These are phyloP conservation scores for Colletotrichum costaricense DNA, from an alignment of 2,329 filamentous ascomycete species.

Conservation along the genomic window DNA sequence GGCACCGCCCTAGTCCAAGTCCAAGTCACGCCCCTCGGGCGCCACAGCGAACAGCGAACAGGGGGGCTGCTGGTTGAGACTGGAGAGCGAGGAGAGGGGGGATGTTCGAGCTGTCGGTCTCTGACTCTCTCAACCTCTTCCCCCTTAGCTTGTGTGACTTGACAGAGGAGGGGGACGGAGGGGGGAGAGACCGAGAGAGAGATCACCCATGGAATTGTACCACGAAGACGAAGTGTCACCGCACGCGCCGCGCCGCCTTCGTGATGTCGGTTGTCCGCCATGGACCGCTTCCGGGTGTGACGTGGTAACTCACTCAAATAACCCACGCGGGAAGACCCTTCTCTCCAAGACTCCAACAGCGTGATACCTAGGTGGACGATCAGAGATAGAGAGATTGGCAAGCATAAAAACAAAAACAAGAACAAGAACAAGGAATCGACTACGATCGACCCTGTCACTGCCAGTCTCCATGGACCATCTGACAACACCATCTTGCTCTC, in stretches of 20 bases:
- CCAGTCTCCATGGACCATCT: background rate
- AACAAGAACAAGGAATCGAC: background rate
- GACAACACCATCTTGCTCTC: background rate
- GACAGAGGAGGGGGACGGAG: background rate
- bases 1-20: slow-evolving; percentile 9
- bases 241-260: slow-evolving; percentile 27
- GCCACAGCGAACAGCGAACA: slow-evolving; percentile 21
- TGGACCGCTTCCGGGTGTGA: slow-evolving; percentile 1
- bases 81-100: background rate
- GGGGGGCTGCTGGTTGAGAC: background rate
- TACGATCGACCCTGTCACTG: background rate
- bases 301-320: background rate
- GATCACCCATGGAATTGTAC: background rate
- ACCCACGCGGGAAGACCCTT: background rate
- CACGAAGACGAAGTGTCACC: background rate
- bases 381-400: background rate
- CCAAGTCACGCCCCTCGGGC: slow-evolving; percentile 18
- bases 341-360: background rate
- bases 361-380: background rate
- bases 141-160: background rate
- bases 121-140: background rate
- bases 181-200: background rate
- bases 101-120: background rate
- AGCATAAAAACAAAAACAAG: background rate
- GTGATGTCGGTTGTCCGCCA: background rate